These are phyloP conservation scores for Umbelopsis sp. DNA, from an alignment of 192 early-diverging fungal genomes.

Conservation along the genomic window DNA sequence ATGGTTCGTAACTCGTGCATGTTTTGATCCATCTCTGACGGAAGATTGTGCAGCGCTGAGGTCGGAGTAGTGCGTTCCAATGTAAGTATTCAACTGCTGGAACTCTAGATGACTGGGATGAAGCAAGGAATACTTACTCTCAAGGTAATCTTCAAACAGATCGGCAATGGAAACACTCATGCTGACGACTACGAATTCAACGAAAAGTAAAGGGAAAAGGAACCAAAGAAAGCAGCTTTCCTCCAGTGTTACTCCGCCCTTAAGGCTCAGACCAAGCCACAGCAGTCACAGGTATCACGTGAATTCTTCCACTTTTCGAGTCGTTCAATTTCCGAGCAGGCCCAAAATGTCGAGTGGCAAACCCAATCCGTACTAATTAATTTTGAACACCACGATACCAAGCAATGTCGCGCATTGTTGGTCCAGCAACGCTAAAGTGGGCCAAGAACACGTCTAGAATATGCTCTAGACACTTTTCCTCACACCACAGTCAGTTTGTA, in stretches of 20 bases:
- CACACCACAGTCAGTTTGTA: neutral
- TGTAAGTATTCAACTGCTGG: neutral
- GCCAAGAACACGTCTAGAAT: neutral
- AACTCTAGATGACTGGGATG: neutral
- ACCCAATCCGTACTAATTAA: too few species aligned
- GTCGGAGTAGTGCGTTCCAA: neutral
- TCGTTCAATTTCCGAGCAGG: too few species aligned
- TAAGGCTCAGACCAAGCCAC: neutral
- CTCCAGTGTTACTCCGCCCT: conserved; percentile 9
- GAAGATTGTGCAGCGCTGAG: conserved; percentile 53
- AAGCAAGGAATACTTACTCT: conserved; percentile 40
- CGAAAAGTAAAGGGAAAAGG: neutral
- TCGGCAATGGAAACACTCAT: conserved; percentile 44
- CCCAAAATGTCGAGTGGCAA: too few species aligned
- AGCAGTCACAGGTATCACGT: conserved; percentile 1
- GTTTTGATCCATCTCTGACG: conserved; percentile 55
- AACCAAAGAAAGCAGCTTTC: neutral
- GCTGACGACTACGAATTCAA: neutral
- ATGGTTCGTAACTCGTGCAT: conserved; percentile 51
- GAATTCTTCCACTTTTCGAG: neutral
- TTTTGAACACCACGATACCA: too few species aligned
- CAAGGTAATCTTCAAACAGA: conserved; percentile 56
- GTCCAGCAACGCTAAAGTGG: neutral
- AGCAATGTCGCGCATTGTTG: conserved; percentile 13
- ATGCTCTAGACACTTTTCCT: neutral